A percentile compares a stretch with the other conserved stretches of the same genome.
Conservation (phyloP, 768 basidiomycete genomes). For the Tubosaeta brunneosetosa region DNA sequence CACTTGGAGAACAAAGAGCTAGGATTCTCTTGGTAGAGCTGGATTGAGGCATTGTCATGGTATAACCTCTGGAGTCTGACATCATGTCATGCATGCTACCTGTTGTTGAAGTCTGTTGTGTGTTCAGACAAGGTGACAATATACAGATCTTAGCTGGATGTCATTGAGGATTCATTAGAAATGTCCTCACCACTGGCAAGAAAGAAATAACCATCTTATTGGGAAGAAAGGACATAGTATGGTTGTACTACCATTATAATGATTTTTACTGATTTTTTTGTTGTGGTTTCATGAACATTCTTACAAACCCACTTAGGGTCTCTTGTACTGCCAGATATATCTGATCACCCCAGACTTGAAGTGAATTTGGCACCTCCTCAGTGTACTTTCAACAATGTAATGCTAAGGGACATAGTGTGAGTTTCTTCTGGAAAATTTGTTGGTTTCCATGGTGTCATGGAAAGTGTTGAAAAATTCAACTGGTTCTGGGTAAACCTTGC, state of each 20-base stretch:
- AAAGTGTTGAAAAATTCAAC: not conserved
- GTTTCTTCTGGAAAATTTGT: not conserved
- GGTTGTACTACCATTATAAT: not conserved
- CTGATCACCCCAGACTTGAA: not conserved
- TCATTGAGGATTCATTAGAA: not conserved
- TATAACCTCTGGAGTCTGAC: not conserved
- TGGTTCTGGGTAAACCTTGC: not conserved
- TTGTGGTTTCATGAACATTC: not conserved
- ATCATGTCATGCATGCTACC: not conserved
- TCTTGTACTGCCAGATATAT: not conserved
- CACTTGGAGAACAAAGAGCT: not conserved
- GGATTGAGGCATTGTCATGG: not conserved
- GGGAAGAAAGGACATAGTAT: not conserved
- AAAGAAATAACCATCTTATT: not conserved
- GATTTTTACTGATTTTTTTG: not conserved
- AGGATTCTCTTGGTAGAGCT: not conserved
- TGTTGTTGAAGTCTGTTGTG: not conserved
- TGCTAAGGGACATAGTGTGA: not conserved
- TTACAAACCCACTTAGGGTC: not conserved
- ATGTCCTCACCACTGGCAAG: not conserved
- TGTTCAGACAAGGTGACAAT: not conserved
- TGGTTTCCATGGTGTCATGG: not conserved
- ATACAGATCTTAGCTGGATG: not conserved
- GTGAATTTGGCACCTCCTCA: not conserved
- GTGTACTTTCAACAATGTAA: not conserved